These are phyloP conservation scores for Wallemia ichthyophaga DNA, from an alignment of 1,284 basidiomycete species.

Conservation along the genomic window DNA sequence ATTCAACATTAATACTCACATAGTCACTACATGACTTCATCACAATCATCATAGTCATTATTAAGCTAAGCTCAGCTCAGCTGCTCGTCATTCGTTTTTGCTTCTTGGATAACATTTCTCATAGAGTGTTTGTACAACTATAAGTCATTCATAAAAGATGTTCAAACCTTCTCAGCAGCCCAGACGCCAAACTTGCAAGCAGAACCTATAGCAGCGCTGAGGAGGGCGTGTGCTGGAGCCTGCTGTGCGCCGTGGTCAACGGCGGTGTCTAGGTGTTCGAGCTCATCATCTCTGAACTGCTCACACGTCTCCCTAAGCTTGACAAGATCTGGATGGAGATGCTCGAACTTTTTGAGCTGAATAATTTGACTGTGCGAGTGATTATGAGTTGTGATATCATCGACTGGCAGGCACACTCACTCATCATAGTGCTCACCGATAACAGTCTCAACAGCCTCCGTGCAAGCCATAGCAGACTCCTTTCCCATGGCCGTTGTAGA, in stretches of 20 bases:
- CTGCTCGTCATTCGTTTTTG: background rate
- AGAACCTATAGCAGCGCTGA: slow-evolving; percentile 51
- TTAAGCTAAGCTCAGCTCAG: background rate
- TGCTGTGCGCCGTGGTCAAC: slow-evolving; percentile 67
- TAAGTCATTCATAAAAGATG: background rate
- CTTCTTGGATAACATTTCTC: background rate
- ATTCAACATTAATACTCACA: too few relatives aligned
- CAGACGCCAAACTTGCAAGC: slow-evolving; percentile 76
- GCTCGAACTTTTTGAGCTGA: background rate
- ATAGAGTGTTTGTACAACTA: background rate
- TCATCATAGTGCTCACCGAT: slow-evolving; percentile 97
- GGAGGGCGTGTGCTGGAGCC: slow-evolving; percentile 65
- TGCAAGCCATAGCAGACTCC: slow-evolving; percentile 91
- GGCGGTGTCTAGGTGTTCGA: slow-evolving; percentile 75
- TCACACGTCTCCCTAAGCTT: slow-evolving; percentile 40
- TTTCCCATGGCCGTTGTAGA: slow-evolving; percentile 62
- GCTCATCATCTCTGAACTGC: slow-evolving; percentile 80
- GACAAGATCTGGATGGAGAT: slow-evolving; percentile 40
- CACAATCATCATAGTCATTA: background rate
- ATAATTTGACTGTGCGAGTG: background rate
- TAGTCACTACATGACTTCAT: too few relatives aligned
- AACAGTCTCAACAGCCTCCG: slow-evolving; percentile 86
- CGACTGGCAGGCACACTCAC: slow-evolving; percentile 23
- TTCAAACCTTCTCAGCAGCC: slow-evolving; percentile 43
- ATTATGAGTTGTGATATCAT: slow-evolving; percentile 2